phyloP scores from a whole-genome alignment of 2,329 filamentous ascomycete species.

The Colletotrichum endophyticum region DNA sequence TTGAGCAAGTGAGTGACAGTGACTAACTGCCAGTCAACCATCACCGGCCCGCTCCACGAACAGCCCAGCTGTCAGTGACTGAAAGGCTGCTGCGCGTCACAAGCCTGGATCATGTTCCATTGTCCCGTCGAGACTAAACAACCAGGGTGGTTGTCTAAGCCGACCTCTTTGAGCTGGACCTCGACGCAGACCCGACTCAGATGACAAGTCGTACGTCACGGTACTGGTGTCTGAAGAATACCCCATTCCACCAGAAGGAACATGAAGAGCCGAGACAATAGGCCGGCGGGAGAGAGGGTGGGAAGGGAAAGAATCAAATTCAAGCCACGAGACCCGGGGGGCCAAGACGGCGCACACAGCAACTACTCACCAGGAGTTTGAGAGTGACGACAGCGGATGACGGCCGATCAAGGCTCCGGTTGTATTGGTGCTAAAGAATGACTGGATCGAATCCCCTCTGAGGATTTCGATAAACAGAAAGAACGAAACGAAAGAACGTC shows the following conservation, averaged over 20 bases:
- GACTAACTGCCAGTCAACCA: conserved; percentile 1
- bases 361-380: conserved; percentile 3
- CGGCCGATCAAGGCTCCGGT: conserved; percentile 9
- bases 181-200: conserved; percentile 1
- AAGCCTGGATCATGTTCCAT: conserved; percentile 20
- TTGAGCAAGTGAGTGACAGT: conserved; percentile 1
- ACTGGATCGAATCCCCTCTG: conserved; percentile 4
- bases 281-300: conserved; percentile 9
- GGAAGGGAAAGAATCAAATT: neutral
- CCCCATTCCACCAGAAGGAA: neutral
- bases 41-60: conserved; percentile 7
- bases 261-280: conserved; percentile 21
- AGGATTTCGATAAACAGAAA: neutral
- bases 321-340: conserved; percentile 11
- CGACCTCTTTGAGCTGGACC: neutral
- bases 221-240: neutral
- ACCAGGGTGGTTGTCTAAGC: neutral
- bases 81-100: conserved; percentile 7
- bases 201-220: conserved; percentile 15
- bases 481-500: conserved; percentile 15
- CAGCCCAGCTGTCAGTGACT: conserved; percentile 3
- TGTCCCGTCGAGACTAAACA: neutral
- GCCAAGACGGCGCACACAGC: neutral
- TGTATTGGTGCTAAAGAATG: neutral
- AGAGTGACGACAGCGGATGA: conserved; percentile 21